Evolutionary conservation across 192 early-diverging fungal genomes (phyloP).

Genomic region (Entomortierella parvispora): DNA sequence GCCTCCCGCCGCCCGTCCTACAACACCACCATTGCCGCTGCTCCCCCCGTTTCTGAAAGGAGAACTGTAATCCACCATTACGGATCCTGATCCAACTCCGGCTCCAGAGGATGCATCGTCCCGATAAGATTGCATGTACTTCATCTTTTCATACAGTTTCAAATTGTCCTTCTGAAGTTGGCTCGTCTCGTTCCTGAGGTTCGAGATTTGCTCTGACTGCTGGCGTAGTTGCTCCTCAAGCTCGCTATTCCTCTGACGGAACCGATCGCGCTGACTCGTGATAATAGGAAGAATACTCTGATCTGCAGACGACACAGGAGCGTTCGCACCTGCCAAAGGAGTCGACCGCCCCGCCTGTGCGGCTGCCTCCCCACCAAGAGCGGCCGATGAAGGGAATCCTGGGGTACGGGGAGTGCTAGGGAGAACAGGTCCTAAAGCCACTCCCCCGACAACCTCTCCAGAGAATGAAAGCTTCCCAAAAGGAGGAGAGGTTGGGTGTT

Average conservation of each 20-base stretch:
- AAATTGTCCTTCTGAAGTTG: conserved; percentile 85
- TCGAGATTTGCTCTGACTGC: conserved; percentile 57
- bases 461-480: conserved; percentile 27
- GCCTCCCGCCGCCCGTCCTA: conserved; percentile 16
- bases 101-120: conserved; percentile 23
- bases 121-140: conserved; percentile 83
- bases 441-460: conserved; percentile 45
- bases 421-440: conserved; percentile 29
- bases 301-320: conserved; percentile 22
- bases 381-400: conserved; percentile 28
- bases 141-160: conserved; percentile 89
- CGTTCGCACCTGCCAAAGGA: background rate
- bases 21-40: conserved; percentile 1
- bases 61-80: conserved; percentile 48
- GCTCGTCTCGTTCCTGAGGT: conserved; percentile 71
- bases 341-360: background rate
- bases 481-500: conserved; percentile 34
- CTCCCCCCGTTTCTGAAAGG: conserved; percentile 28
- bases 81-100: conserved; percentile 17
- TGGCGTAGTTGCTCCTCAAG: conserved; percentile 77
- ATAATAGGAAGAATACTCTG: conserved; percentile 84
- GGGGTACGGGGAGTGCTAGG: conserved; percentile 25
- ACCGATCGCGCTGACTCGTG: conserved; percentile 89
- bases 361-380: conserved; percentile 15
- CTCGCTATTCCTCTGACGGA: conserved; percentile 88